Evolutionary conservation across 2,329 filamentous ascomycete genomes (phyloP).

Genomic region (Aspergillus persii): DNA sequence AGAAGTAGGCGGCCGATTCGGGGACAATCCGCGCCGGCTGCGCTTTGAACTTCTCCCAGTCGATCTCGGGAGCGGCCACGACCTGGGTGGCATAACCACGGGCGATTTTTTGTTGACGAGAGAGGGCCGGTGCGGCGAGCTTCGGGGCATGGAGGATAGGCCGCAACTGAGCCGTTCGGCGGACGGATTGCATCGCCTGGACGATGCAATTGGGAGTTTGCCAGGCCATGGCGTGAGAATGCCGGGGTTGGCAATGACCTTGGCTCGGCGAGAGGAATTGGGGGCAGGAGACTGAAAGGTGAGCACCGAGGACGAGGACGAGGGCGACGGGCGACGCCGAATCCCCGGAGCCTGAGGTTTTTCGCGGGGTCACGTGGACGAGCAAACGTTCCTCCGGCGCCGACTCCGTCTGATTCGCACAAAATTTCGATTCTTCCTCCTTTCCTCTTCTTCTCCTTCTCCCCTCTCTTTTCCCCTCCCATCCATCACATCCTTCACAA

Average conservation of each 20-base stretch:
- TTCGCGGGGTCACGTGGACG: conserved; percentile 26
- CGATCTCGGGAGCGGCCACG: conserved; percentile 32
- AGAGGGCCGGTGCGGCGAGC: conserved; percentile 14
- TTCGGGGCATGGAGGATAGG: conserved; percentile 37
- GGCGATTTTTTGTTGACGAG: conserved; percentile 17
- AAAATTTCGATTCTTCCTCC: conserved; percentile 22
- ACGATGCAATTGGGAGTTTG: conserved; percentile 35
- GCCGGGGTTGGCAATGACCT: conserved; percentile 13
- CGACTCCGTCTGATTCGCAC: conserved; percentile 27
- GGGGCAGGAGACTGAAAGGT: background rate
- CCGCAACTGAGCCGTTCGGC: conserved; percentile 33
- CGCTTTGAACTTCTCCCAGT: conserved; percentile 30
- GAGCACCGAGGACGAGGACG: background rate
- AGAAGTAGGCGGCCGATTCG: conserved; percentile 91
- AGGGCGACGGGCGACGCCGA: conserved; percentile 1
- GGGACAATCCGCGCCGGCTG: conserved; percentile 72
- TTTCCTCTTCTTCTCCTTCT: conserved; percentile 20
- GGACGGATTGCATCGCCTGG: conserved; percentile 35
- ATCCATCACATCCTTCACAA: conserved; percentile 51
- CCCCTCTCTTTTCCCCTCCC: conserved; percentile 17
- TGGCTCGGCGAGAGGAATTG: background rate
- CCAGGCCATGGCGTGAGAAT: conserved; percentile 33
- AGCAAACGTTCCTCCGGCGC: conserved; percentile 26
- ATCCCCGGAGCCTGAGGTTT: conserved; percentile 21
- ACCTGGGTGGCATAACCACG: conserved; percentile 31